Conservation (phyloP, 768 basidiomycete species). For the Termitomyces sp. region DNA sequence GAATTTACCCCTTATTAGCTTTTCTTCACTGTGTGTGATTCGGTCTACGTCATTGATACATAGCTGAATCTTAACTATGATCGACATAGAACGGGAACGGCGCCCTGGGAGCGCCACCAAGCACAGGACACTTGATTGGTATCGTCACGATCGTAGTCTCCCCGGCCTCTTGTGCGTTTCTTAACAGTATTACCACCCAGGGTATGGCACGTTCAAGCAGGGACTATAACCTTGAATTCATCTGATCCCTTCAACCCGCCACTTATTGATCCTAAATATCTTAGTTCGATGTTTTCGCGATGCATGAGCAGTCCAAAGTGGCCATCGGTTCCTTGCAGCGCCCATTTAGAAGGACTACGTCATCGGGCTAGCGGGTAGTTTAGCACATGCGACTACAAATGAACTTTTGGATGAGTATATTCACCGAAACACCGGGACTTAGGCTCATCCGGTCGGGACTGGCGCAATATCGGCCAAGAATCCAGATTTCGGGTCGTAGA, state of each 20-base stretch:
- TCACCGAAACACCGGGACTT: background rate
- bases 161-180: constrained; percentile 20
- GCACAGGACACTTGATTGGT: background rate
- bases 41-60: too few relatives aligned
- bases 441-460: background rate
- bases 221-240: constrained; percentile 24
- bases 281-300: constrained; percentile 20
- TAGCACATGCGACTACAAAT: constrained; percentile 4
- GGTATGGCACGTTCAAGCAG: constrained; percentile 11
- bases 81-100: background rate
- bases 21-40: background rate
- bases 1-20: constrained; percentile 10
- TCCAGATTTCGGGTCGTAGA: background rate
- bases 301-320: constrained; percentile 17
- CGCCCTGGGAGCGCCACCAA: background rate
- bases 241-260: constrained; percentile 33
- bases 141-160: background rate
- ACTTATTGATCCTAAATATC: constrained; percentile 30
- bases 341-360: constrained; percentile 5
- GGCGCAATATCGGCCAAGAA: background rate
- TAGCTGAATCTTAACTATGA: background rate
- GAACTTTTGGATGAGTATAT: constrained; percentile 3
- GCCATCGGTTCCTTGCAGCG: background rate
- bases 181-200: background rate
- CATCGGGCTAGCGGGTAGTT: constrained; percentile 3